Evolutionary conservation across 305 asterid genomes (phyloP).

Genomic region (Fraxinus xanthoxyloides): DNA sequence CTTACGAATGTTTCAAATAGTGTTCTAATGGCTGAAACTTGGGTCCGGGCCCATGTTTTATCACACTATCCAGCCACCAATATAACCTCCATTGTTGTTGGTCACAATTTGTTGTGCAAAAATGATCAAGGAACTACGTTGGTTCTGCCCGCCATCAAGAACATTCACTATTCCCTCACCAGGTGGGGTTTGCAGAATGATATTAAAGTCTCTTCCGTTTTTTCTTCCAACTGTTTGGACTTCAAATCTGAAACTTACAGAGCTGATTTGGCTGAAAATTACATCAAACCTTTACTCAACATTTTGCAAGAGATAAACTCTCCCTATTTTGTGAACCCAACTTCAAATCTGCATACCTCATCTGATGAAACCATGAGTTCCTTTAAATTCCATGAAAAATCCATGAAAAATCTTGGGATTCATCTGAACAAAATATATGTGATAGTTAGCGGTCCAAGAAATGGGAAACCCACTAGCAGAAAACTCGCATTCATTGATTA

Average conservation of each 20-base stretch:
- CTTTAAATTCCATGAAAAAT: slow-evolving; percentile 32
- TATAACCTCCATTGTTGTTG: slow-evolving; percentile 55
- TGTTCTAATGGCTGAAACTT: slow-evolving; percentile 66
- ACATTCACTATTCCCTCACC: slow-evolving; percentile 74
- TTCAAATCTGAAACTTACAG: slow-evolving; percentile 27
- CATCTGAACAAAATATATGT: slow-evolving; percentile 27
- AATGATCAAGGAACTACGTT: slow-evolving; percentile 23
- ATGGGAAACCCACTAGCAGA: slow-evolving; percentile 39
- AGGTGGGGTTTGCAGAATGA: slow-evolving; percentile 84
- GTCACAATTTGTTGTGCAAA: slow-evolving; percentile 45
- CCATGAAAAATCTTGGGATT: slow-evolving; percentile 41
- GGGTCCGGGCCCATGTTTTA: slow-evolving; percentile 62
- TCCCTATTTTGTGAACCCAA: slow-evolving; percentile 41
- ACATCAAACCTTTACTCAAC: slow-evolving; percentile 48
- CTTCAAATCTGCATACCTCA: slow-evolving; percentile 9
- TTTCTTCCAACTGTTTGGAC: slow-evolving; percentile 55
- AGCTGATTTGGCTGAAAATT: slow-evolving; percentile 31
- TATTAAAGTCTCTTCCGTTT: slow-evolving; percentile 54
- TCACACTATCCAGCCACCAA: slow-evolving; percentile 65
- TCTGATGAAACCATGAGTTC: slow-evolving; percentile 26
- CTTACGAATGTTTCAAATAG: slow-evolving; percentile 55
- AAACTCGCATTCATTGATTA: slow-evolving; percentile 48
- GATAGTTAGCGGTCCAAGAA: slow-evolving; percentile 13
- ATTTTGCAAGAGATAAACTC: slow-evolving; percentile 47
- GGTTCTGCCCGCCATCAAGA: slow-evolving; percentile 57